These are phyloP conservation scores for Globisporangium paroecandrum DNA, from an alignment of 352 stramenopile species.

Conservation along the genomic window DNA sequence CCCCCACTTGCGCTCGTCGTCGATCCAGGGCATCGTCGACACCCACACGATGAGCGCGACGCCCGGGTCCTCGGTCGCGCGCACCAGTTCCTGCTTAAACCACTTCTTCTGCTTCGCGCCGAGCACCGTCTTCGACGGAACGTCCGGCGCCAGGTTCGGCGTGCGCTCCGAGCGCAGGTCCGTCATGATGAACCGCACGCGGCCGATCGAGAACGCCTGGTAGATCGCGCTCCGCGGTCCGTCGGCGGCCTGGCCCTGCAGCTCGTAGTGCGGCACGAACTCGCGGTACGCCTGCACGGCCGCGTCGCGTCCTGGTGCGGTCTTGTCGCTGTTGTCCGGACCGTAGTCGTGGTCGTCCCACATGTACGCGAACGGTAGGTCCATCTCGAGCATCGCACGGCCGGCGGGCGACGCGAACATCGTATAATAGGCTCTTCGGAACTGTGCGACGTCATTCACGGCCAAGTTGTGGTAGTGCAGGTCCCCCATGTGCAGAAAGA, in stretches of 20 bases:
- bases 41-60: constrained; percentile 83
- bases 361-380: constrained; percentile 87
- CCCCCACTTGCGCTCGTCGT: constrained; percentile 86
- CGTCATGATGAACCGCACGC: constrained; percentile 82
- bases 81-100: constrained; percentile 81
- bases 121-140: constrained; percentile 81
- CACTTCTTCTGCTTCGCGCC: constrained; percentile 81
- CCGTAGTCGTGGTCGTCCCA: constrained; percentile 91
- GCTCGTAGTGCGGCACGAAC: constrained; percentile 75
- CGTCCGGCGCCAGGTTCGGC: constrained; percentile 56
- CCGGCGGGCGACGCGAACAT: constrained; percentile 72
- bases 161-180: constrained; percentile 76
- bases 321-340: constrained; percentile 86
- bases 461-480: constrained; percentile 85
- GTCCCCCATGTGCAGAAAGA: constrained; percentile 89
- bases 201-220: constrained; percentile 82
- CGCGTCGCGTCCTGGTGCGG: constrained; percentile 58
- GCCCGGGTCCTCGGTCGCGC: constrained; percentile 43
- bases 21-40: constrained; percentile 86
- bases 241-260: constrained; percentile 15
- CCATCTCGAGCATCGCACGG: constrained; percentile 73
- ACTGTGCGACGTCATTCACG: constrained; percentile 55
- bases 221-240: constrained; percentile 46
- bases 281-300: constrained; percentile 79
- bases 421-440: constrained; percentile 61